Evolutionary conservation across 768 basidiomycete genomes (phyloP).

Genomic region (Tricholoma saponaceum): DNA sequence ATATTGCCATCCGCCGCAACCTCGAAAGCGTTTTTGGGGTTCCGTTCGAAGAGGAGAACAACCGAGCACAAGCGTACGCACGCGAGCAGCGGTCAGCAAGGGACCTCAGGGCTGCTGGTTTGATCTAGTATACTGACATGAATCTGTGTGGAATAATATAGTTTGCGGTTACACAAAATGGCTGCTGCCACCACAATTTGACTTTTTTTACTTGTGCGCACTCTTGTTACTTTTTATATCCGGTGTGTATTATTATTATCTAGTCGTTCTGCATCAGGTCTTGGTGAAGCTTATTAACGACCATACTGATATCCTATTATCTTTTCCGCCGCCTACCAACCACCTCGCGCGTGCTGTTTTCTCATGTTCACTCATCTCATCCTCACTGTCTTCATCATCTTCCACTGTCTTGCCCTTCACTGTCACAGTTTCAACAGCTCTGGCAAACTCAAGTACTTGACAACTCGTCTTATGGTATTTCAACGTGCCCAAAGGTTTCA

Average conservation of each 20-base stretch:
- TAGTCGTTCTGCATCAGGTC: slow-evolving; percentile 3
- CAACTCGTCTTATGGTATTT: slow-evolving; percentile 77
- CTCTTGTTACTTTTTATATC: background rate
- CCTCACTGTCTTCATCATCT: slow-evolving; percentile 41
- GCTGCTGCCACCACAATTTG: background rate
- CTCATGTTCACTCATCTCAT: slow-evolving; percentile 45
- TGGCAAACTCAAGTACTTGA: slow-evolving; percentile 72
- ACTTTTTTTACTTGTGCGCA: background rate
- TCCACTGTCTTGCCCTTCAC: background rate
- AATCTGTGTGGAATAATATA: background rate
- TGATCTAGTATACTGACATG: background rate
- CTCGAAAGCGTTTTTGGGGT: slow-evolving; percentile 52
- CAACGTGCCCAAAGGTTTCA: slow-evolving; percentile 83
- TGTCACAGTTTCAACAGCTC: slow-evolving; percentile 11
- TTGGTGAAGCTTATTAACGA: slow-evolving; percentile 49
- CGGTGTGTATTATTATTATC: background rate
- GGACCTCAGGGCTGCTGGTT: slow-evolving; percentile 52
- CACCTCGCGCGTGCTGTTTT: slow-evolving; percentile 48
- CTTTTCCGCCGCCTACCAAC: slow-evolving; percentile 64
- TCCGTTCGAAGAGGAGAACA: slow-evolving; percentile 29
- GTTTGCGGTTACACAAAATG: background rate
- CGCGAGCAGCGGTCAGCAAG: slow-evolving; percentile 44
- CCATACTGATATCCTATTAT: slow-evolving; percentile 73
- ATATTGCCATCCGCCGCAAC: slow-evolving; percentile 45
- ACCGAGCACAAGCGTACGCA: slow-evolving; percentile 18